phyloP scores from a whole-genome alignment of 78 protist species.

The Cyanophora paradoxa region DNA sequence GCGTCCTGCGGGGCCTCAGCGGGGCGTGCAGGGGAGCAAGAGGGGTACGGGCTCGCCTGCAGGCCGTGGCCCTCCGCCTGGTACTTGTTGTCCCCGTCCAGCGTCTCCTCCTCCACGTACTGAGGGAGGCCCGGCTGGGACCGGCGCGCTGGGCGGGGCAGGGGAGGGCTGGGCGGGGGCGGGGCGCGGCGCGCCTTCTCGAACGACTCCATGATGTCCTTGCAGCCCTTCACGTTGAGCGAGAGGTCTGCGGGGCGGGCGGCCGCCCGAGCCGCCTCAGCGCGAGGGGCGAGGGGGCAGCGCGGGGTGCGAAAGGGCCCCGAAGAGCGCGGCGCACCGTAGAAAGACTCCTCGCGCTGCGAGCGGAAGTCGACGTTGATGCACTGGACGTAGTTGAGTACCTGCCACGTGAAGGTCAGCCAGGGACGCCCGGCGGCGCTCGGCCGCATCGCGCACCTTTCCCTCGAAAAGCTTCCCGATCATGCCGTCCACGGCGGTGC shows the following conservation, averaged over 20 bases:
- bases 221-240: constrained; percentile 74
- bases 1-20: too few relatives aligned
- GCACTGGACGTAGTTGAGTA: constrained; percentile 77
- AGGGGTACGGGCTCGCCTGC: constrained; percentile 37
- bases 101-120: constrained; percentile 66
- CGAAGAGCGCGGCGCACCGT: constrained; percentile 48
- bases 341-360: constrained; percentile 69
- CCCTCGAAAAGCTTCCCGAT: constrained; percentile 82
- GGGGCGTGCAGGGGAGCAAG: neutral
- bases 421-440: too few relatives aligned
- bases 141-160: neutral
- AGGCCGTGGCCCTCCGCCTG: constrained; percentile 70
- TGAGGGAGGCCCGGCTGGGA: neutral
- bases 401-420: too few relatives aligned
- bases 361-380: constrained; percentile 76
- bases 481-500: constrained; percentile 78
- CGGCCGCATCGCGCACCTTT: too few relatives aligned
- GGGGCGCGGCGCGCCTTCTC: constrained; percentile 15
- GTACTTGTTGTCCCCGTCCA: constrained; percentile 88
- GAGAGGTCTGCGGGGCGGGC: constrained; percentile 48
- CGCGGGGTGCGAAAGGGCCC: constrained; percentile 1
- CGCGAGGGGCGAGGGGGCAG: neutral
- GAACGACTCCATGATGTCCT: constrained; percentile 56
- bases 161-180: neutral
- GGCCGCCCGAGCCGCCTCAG: neutral